phyloP scores from a whole-genome alignment of 1,284 basidiomycete species.

The Tilletia setariae region DNA sequence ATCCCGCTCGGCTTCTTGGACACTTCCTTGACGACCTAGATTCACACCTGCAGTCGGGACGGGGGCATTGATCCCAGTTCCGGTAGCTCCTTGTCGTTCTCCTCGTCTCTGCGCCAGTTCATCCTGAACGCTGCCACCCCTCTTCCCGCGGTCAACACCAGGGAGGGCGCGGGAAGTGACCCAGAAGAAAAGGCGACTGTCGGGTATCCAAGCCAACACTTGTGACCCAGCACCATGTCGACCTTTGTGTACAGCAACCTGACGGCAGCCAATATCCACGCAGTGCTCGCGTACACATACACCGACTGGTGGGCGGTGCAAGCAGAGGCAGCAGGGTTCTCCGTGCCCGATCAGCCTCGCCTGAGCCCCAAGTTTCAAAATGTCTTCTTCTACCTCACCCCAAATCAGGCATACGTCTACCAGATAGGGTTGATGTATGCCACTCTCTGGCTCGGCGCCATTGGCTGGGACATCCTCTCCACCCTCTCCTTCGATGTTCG shows the following conservation, averaged over 20 bases:
- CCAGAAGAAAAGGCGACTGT: no score
- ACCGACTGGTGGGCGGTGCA: slow-evolving; percentile 8
- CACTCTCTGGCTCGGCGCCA: slow-evolving; percentile 40
- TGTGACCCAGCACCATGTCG: background rate
- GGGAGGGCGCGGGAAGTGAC: no score
- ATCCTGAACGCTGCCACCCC: no score
- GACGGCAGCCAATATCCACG: slow-evolving; percentile 3
- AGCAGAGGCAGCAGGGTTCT: background rate
- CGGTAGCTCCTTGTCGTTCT: no score
- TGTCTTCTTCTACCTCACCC: slow-evolving; percentile 9
- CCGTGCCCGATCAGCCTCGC: background rate
- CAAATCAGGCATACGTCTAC: background rate
- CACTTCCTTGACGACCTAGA: no score
- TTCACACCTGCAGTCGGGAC: no score
- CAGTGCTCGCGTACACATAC: slow-evolving; percentile 10
- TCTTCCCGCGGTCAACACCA: no score
- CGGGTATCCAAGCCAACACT: no score
- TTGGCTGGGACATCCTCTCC: slow-evolving; percentile 45
- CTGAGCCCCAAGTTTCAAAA: slow-evolving; percentile 1
- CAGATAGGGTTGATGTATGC: background rate
- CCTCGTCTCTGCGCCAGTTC: no score
- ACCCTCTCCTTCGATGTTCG: slow-evolving; percentile 37
- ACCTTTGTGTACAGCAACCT: slow-evolving; percentile 9
- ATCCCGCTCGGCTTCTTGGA: no score
- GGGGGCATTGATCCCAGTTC: no score